Evolutionary conservation across 2,329 filamentous ascomycete genomes (phyloP), one percentile per base, ranked within the genome.

Genomic region (Scedosporium apiospermum): DNA sequence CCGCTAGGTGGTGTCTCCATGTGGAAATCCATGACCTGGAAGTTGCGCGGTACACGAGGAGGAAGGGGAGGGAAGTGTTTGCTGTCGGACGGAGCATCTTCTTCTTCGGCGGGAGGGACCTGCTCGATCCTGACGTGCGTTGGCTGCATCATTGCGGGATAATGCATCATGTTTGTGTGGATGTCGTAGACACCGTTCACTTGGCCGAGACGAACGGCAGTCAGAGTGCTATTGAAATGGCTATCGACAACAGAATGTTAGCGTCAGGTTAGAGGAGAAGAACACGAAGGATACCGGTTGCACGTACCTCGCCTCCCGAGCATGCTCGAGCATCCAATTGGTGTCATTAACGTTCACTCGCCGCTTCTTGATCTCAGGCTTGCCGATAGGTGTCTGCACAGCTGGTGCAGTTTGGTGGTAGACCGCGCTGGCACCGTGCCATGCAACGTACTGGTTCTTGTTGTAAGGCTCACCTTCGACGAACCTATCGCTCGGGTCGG

Each of bases 241-340:
- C 93, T 97, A 65, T 57, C n/a, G 23, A 16, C 59, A 49, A 49
- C 34, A 23, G n/a, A 2, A 44, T 14, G 46, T 67, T 62, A 68
- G 67, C 38, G 46, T 30, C 26, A 55, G n/a, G 62, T 55, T 41
- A 27, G 1, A 18, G 14, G 6, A 21, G 12, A 59, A 21, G 3
- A 60, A 7, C 12, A 4, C 16, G 23, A 27, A 2, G 30, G 4
- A 21, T 12, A 5, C 3, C 4, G 2, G 6, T 12, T 21, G 49
- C 34, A 76, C 82, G 69, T 81, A 96, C 92, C 89, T 93, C 63
- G 93, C 91, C 73, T 93, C 91, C 60, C 90, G 86, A 30, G 93
- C 92, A 75, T 99, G 95, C 76, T 98, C 92, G 63, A 95, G 80
- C 83, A 96, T 95, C 95, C 95, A 99, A 73, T 98, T 99, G 63